A percentile compares a stretch with the other conserved stretches of the same genome.
Conservation (phyloP, 176 grass and related monocot genomes). For the Areca catechu region DNA sequence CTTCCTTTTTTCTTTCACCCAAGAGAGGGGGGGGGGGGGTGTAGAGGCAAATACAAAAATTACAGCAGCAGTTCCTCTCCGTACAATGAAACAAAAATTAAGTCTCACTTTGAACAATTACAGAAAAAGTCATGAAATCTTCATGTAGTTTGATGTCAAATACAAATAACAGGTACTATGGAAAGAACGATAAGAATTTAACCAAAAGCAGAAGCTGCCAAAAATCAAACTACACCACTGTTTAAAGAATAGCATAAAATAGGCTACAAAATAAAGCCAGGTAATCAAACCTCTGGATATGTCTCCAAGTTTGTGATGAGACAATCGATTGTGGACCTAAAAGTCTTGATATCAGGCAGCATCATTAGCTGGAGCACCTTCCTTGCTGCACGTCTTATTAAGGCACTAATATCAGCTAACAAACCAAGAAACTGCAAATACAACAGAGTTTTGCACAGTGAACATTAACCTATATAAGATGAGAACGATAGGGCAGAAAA, state of each 20-base stretch:
- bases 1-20: no score
- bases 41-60: no score
- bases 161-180: no score
- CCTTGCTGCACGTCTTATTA: conserved; percentile 38
- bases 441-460: neutral
- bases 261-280: neutral
- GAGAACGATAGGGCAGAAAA: no score
- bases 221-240: neutral
- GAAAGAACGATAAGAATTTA: neutral
- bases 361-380: conserved; percentile 58
- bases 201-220: neutral
- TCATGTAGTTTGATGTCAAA: neutral
- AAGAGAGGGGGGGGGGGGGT: no score
- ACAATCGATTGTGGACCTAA: conserved; percentile 57
- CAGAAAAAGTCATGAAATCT: neutral
- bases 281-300: conserved; percentile 63
- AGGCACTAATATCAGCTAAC: conserved; percentile 49
- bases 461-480: no score
- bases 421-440: conserved; percentile 68
- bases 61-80: no score
- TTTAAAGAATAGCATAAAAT: neutral
- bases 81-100: no score
- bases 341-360: conserved; percentile 64
- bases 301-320: conserved; percentile 65
- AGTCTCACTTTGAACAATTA: neutral